A percentile compares a stretch with the other conserved stretches of the same genome.
These are phyloP conservation scores for Talaromyces sp. DNA, from an alignment of 2,329 filamentous ascomycete species.

Conservation along the genomic window DNA sequence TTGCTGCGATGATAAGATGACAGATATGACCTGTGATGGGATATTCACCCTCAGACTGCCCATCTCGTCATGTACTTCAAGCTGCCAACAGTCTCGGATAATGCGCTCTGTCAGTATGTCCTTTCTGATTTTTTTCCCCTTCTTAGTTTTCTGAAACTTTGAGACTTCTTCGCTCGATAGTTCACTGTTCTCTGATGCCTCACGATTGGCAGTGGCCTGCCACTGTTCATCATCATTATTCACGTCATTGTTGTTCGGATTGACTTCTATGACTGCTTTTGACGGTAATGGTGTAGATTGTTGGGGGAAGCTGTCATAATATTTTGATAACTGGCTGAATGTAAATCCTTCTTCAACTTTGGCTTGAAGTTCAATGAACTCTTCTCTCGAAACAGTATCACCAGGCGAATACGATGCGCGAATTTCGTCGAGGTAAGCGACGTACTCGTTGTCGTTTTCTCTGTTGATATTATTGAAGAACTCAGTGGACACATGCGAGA, in stretches of 20 bases:
- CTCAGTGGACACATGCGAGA: not conserved
- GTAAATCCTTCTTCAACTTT: slow-evolving; percentile 35
- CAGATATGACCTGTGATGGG: slow-evolving; percentile 25
- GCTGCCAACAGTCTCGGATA: slow-evolving; percentile 39
- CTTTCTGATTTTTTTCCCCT: slow-evolving; percentile 25
- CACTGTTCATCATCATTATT: not conserved
- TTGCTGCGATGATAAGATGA: slow-evolving; percentile 32
- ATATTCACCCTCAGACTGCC: slow-evolving; percentile 38
- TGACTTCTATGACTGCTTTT: not conserved
- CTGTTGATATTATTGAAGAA: slow-evolving; percentile 25
- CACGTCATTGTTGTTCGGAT: not conserved
- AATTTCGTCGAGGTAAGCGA: slow-evolving; percentile 29
- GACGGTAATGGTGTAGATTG: not conserved
- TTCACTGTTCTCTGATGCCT: not conserved
- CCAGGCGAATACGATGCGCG: slow-evolving; percentile 23
- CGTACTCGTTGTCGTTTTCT: slow-evolving; percentile 21
- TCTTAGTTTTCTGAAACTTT: slow-evolving; percentile 19
- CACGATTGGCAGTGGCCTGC: not conserved
- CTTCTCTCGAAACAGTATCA: slow-evolving; percentile 25
- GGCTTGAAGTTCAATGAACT: slow-evolving; percentile 32
- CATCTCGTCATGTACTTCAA: slow-evolving; percentile 32
- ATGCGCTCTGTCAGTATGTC: slow-evolving; percentile 33
- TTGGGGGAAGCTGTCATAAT: slow-evolving; percentile 22
- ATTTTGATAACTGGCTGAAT: slow-evolving; percentile 30
- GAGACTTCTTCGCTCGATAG: slow-evolving; percentile 18